phyloP scores from a whole-genome alignment of 31 red algal species.

The Bonnemaisonia californica region DNA sequence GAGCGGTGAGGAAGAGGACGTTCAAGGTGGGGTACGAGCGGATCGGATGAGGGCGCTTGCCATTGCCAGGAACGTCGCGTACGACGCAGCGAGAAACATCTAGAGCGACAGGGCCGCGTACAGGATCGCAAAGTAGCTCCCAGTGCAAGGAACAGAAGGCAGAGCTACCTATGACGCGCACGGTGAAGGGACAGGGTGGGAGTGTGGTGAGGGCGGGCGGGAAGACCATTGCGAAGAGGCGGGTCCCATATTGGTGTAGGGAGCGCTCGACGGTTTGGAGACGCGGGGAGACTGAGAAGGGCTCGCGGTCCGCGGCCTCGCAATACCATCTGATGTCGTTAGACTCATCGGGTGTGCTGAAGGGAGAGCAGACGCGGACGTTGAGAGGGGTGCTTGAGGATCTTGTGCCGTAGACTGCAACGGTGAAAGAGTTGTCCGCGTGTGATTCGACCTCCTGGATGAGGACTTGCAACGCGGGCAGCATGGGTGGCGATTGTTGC shows the following conservation, averaged over 20 bases:
- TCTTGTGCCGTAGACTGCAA: slow-evolving; percentile 5
- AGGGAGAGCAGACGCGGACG: slow-evolving; percentile 18
- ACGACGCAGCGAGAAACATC: slow-evolving; percentile 30
- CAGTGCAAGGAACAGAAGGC: slow-evolving; percentile 35
- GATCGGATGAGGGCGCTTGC: slow-evolving; percentile 17
- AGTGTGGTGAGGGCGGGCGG: not conserved
- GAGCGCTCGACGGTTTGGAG: slow-evolving; percentile 18
- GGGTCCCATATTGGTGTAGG: slow-evolving; percentile 24
- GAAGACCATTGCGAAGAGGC: slow-evolving; percentile 22
- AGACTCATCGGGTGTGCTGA: slow-evolving; percentile 3
- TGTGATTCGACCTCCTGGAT: not conserved
- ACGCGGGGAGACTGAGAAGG: slow-evolving; percentile 18
- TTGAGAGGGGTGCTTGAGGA: not conserved
- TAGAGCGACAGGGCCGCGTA: slow-evolving; percentile 17
- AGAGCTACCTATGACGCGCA: slow-evolving; percentile 16
- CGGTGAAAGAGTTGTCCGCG: not conserved
- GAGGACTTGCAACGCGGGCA: not conserved
- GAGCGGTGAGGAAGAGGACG: slow-evolving; percentile 36
- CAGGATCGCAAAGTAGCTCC: slow-evolving; percentile 32
- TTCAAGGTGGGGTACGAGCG: slow-evolving; percentile 28
- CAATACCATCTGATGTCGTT: slow-evolving; percentile 22
- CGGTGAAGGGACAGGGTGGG: not conserved
- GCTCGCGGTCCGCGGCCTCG: slow-evolving; percentile 32
- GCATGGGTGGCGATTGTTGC: slow-evolving; percentile 2
- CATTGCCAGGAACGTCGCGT: not conserved